Evolutionary conservation across 2,329 filamentous ascomycete genomes (phyloP), one percentile per base, ranked within the genome.

Genomic region (Apiospora saccharicola): DNA sequence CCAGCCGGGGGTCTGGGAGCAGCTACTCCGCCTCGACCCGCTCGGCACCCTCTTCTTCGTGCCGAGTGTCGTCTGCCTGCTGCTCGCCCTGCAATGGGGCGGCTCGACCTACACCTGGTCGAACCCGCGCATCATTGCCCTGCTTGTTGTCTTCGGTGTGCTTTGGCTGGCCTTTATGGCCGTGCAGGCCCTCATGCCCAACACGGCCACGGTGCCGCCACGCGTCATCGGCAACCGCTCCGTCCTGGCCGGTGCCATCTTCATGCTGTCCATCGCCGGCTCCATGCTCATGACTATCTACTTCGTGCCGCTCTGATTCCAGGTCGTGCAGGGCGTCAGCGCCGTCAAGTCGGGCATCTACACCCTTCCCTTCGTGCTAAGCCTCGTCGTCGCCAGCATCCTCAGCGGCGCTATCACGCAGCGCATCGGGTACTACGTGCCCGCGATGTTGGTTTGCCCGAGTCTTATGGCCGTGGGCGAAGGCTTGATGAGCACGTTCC

Each of bases 41-140:
- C 77, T 91, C 1, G 90, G 90, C 37, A 90, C 88, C 10, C 77
- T 88, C 19, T 85, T 91, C 79, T 89, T 92, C 74, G 80, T 92
- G 22, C 90, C 90, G 0, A 85, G 86, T 44, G 85, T 91, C 51
- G 83, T 91, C 19, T 90, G 86, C 74, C 86, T 92, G 49, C 80
- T 92, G 3, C 82, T 93, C 6, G 90, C 90, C 0, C 82, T 93
- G 46, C 88, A 92, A 76, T 92, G 90, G 90, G 89, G 89, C 70
- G 89, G 89, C 4, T 80, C 79, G 16, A 76, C 74, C 4, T 80
- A 90, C 75, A 74, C 82, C 0, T 91, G 89, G 89, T 81, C 78
- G 51, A 84, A 82, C 74, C 86, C 86, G 81, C 85, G 86, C 61
- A 85, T 90, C 71, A 85, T 90, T 68, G 75, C 86, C 10, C 82